phyloP scores from a whole-genome alignment of 2,329 filamentous ascomycete genomes.

The Aureobasidium sp. region DNA sequence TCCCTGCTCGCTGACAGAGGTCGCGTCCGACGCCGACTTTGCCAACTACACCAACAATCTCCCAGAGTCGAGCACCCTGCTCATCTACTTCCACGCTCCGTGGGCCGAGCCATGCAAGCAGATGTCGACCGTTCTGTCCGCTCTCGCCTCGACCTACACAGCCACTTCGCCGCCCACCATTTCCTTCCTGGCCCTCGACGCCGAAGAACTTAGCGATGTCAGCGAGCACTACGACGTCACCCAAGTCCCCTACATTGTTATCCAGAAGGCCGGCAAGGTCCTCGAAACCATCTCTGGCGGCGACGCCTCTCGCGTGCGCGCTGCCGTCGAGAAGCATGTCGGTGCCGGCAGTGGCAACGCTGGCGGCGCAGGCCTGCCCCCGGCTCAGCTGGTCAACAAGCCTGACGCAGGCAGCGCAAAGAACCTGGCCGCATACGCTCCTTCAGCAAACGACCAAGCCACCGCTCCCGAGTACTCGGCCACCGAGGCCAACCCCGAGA shows the following conservation, averaged over 20 bases:
- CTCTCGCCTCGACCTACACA: slow-evolving; percentile 81
- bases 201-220: slow-evolving; percentile 87
- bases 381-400: slow-evolving; percentile 38
- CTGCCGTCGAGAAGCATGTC: slow-evolving; percentile 77
- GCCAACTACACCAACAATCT: slow-evolving; percentile 59
- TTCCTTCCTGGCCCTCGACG: slow-evolving; percentile 84
- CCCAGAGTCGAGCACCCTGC: slow-evolving; percentile 44
- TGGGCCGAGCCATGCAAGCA: slow-evolving; percentile 96
- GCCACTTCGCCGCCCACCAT: slow-evolving; percentile 58
- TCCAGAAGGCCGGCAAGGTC: slow-evolving; percentile 67
- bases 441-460: slow-evolving; percentile 34
- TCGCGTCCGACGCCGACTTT: slow-evolving; percentile 69
- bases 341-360: slow-evolving; percentile 35
- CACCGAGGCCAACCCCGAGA: slow-evolving; percentile 31
- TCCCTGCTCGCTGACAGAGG: slow-evolving; percentile 58
- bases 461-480: slow-evolving; percentile 43
- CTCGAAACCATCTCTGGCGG: slow-evolving; percentile 84
- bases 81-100: slow-evolving; percentile 91
- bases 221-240: slow-evolving; percentile 91
- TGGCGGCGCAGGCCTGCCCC: slow-evolving; percentile 34
- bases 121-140: slow-evolving; percentile 79
- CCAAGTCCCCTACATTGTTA: slow-evolving; percentile 84
- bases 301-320: slow-evolving; percentile 77
- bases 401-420: slow-evolving; percentile 32
- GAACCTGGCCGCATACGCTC: slow-evolving; percentile 41